Evolutionary conservation across 768 basidiomycete species (phyloP), one percentile per base, ranked within the genome.

Genomic region (Filobasidium floriforme): DNA sequence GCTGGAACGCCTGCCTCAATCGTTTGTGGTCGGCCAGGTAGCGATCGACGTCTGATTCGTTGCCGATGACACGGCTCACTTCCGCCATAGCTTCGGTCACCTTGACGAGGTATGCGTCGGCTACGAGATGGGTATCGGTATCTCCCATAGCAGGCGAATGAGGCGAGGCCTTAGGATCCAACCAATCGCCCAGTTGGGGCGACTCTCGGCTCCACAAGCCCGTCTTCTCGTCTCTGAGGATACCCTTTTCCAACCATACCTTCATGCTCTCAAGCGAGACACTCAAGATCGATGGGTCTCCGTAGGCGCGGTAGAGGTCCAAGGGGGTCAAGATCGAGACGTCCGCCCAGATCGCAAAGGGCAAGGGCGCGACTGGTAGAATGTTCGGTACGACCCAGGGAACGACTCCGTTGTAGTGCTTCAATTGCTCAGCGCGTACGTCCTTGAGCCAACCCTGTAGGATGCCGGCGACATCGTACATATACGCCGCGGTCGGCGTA

Each of bases 41-140:
- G 32, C 62, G 68, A 15, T 66, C 28, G 1, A 69, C 67, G 15
- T 73, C 73, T 3, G 46, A 59, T 11, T n/a, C 41, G 24, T 69
- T 69, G 32, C 72, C 74, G 10, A 77, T 44, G 10, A 70, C 22
- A 0, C 40, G 29, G 22, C 69, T 70, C 41, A 77, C 70, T 19
- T 59, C 32, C 41, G 71, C 28, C 12, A 71, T 68, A 11, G 62
- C 52, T 11, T 51, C 15, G 18, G 75, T 76, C 1, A 69, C 66
- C 29, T 70, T 59, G 19, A 77, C 67, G 10, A 77, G 70, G 60
- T 74, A 75, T 5, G 75, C 74, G 57, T 77, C 70, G 43, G 73
- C 72, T 14, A 73, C 75, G 49, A 75, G 68, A 37, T 68, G 65
- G 6, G 64, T 44, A 60, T 78, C 76, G n/a, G 75, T 76, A 49